phyloP scores from a whole-genome alignment of 768 basidiomycete genomes.

The Naganishia vaughanmartiniae region DNA sequence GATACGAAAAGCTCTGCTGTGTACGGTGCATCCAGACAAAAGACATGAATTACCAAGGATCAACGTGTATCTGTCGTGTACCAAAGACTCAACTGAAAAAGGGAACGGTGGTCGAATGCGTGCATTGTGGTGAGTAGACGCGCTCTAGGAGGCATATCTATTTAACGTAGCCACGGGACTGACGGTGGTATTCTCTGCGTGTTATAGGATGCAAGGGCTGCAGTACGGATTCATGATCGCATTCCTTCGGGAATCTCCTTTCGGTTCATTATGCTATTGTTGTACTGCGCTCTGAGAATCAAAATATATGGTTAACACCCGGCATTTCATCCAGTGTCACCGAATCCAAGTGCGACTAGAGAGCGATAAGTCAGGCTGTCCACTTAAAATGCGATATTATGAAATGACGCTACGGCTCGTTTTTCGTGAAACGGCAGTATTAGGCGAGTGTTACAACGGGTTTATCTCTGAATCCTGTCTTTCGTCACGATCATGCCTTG shows the following conservation, averaged over 20 bases:
- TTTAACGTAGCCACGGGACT: not conserved
- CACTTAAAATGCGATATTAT: not conserved
- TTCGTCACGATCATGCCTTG: not conserved
- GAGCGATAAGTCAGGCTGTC: too few species aligned
- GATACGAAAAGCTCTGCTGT: slow-evolving; percentile 98
- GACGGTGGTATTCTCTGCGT: not conserved
- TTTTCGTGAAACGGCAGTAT: not conserved
- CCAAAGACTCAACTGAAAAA: slow-evolving; percentile 87
- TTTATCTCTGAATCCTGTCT: not conserved
- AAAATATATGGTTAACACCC: not conserved
- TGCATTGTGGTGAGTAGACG: slow-evolving; percentile 81
- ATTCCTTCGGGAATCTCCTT: too few species aligned
- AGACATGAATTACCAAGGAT: slow-evolving; percentile 99
- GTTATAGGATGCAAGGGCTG: slow-evolving; percentile 13
- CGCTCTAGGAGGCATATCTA: not conserved
- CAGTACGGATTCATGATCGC: slow-evolving; percentile 13
- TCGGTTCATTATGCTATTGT: slow-evolving; percentile 8
- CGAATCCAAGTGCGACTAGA: not conserved
- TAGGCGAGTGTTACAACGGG: not conserved
- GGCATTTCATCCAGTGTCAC: not conserved
- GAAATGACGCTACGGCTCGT: not conserved
- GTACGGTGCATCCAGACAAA: slow-evolving; percentile 92
- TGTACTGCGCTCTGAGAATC: not conserved
- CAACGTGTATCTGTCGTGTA: slow-evolving; percentile 95
- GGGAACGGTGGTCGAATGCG: slow-evolving; percentile 91